Percentiles rank a stretch among this genome's conserved stretches.
Evolutionary conservation across 2,329 filamentous ascomycete genomes (phyloP).

Genomic region (Calonectria naviculata): DNA sequence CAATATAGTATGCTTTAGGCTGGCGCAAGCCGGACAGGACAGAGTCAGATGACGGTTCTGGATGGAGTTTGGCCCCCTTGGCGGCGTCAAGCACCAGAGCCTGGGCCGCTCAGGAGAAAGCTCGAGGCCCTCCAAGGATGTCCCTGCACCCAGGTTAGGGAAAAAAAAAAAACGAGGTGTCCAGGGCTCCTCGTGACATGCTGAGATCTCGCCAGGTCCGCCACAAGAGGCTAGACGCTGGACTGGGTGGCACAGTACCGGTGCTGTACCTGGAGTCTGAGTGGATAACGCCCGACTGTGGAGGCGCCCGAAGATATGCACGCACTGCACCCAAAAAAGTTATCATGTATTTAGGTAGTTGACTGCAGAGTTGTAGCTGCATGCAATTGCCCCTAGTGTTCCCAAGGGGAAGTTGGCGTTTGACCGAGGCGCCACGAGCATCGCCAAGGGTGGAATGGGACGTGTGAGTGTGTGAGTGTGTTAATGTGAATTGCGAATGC

Average conservation of each 20-base stretch:
- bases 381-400: neutral
- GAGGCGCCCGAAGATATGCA: neutral
- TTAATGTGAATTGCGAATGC: conserved; percentile 9
- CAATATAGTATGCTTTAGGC: neutral
- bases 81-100: conserved; percentile 24
- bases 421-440: conserved; percentile 16
- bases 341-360: neutral
- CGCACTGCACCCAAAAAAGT: neutral
- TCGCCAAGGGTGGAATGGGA: conserved; percentile 2
- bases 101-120: neutral
- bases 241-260: neutral
- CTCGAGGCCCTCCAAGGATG: conserved; percentile 9
- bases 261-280: neutral
- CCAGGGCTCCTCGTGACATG: conserved; percentile 19
- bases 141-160: neutral
- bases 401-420: conserved; percentile 1
- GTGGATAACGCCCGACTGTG: neutral
- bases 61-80: conserved; percentile 20
- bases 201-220: conserved; percentile 12
- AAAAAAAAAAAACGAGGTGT: neutral
- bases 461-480: neutral
- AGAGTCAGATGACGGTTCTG: conserved; percentile 21
- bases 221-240: conserved; percentile 15
- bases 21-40: neutral
- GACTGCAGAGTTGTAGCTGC: neutral